Base-by-base conservation (phyloP, 495 filamentous ascomycete species). In the Immersiella caudata region DNA sequence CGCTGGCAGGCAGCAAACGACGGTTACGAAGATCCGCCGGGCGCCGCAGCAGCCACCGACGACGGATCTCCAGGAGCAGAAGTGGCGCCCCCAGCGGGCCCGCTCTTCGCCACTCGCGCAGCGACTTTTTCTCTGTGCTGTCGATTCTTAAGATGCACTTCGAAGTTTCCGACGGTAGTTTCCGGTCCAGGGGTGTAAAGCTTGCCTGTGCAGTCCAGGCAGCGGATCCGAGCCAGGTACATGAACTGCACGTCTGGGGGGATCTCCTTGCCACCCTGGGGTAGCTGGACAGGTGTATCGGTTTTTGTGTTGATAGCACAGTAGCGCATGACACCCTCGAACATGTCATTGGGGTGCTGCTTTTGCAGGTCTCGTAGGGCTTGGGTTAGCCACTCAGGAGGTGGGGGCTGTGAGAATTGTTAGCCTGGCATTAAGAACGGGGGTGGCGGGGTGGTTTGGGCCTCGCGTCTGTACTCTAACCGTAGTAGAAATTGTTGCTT, bases 181-280 rank as follows among this genome's bases (percentile, higher is more conserved):
- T 87, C 92, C 0, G 94, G 94, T 0, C 91, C 91, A 1, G 93
- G 90, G 0, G 91, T 97, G 75, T 99, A 99, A 33, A 96, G 79
- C 75, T 97, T 97, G 36, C 93, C 92, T 1, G 94, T 91, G 78
- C 95, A 97, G 74, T 97, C 95, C 51, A 87, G 85, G 73, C 95
- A 99, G 36, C 89, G 85, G 63, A 97, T 97, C 29, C 95, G 86
- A 0, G 95, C 93, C 49, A 96, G 82, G 68, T 87, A 96, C 77
- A 90, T 86, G 52, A 87, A 91, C 77, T 91, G 89, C 67, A 91
- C 77, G 69, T 85, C 75, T 7, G 82, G 72, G 6, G 87, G 82
- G 8, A 79, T 67, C 4, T 86, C 77, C 24, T 84, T 78, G 52
- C 74, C 78, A 0, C 83, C 80, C 18, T 79, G 78, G 2, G 40